Base-by-base conservation (phyloP, 2,329 filamentous ascomycete species). In the Beauveria varroae region DNA sequence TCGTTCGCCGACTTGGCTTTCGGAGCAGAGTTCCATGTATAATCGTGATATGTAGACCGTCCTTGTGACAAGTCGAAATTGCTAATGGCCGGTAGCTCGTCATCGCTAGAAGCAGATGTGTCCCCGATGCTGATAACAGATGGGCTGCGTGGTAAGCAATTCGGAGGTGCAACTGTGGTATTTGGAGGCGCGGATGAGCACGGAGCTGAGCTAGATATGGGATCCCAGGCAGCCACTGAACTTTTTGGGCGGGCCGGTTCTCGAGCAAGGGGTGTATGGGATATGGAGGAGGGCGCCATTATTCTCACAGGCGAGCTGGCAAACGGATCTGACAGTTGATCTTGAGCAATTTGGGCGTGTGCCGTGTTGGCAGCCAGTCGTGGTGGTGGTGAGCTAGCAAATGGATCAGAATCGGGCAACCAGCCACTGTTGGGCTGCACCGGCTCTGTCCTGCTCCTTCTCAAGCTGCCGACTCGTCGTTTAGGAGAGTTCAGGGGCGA, bases 131-230 rank as follows among this genome's bases (percentile, higher is more conserved):
- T 67, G 30, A 79, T 77, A 1, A 76, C 67, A 1, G 62, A 62
- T 40, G 37, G 57, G 20, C 49, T 64, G 50, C 46, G 47, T 9
- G 26, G 16, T 73, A 14, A 78, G 67, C 3, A 50, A 37, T 26
- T 73, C 71, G 40, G 72, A 70, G 30, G 73, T 72, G 4, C 69
- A 68, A 5, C 65, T 61, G 4, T 63, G 58, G 6, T 68, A 62
- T 8, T 67, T 60, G 52, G 56, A 1, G 40, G 60, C 18, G 61
- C 63, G 2, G 66, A 60, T 10, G 65, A 62, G 3, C 63, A 66
- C 1, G 80, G 81, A 4, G 79, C 79, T 1, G 79, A 82, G 67
- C 80, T 83, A 0, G 80, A 83, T 56, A 82, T 82, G 0, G 78
- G 79, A 65, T 81, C 79, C 79, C 78, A 81, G 0, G 71, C 69